phyloP scores from a whole-genome alignment of 2,329 filamentous ascomycete species.

The Nemania sp. region DNA sequence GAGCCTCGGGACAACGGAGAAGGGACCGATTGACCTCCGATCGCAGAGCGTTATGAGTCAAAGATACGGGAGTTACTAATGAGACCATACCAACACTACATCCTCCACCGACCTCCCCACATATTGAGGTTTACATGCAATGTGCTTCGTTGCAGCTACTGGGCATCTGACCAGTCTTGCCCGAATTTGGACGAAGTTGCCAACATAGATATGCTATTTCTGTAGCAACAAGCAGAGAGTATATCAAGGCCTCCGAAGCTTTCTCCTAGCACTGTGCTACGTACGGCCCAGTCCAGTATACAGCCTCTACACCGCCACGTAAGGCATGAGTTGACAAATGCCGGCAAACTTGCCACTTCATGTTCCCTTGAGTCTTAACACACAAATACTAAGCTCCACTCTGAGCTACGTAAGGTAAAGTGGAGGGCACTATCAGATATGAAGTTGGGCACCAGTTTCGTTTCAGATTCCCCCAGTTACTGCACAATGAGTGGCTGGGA shows the following conservation, averaged over 20 bases:
- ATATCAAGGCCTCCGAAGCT: slow-evolving; percentile 18
- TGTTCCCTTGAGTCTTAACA: slow-evolving; percentile 41
- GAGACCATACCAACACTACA: slow-evolving; percentile 20
- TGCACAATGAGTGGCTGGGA: slow-evolving; percentile 44
- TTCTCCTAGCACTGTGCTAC: slow-evolving; percentile 18
- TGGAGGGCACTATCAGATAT: slow-evolving; percentile 44
- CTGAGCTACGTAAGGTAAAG: slow-evolving; percentile 46
- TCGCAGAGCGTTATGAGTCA: slow-evolving; percentile 29
- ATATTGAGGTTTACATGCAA: slow-evolving; percentile 26
- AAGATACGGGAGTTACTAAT: slow-evolving; percentile 26
- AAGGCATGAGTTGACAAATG: slow-evolving; percentile 44
- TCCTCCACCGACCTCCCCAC: slow-evolving; percentile 15
- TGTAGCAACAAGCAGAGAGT: slow-evolving; percentile 26
- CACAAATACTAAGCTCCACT: slow-evolving; percentile 43
- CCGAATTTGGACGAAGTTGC: slow-evolving; percentile 17
- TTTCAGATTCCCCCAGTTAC: slow-evolving; percentile 45
- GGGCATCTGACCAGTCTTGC: slow-evolving; percentile 18
- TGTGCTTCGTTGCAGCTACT: slow-evolving; percentile 18
- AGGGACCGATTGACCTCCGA: slow-evolving; percentile 23
- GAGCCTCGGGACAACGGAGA: background rate
- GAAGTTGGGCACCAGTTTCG: slow-evolving; percentile 46
- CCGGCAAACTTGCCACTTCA: slow-evolving; percentile 40
- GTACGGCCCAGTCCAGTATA: slow-evolving; percentile 21
- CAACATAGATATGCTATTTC: slow-evolving; percentile 34
- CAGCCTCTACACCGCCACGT: slow-evolving; percentile 42